A percentile compares a stretch with the other conserved stretches of the same genome.
phyloP scores from a whole-genome alignment of 371 early-diverging fungal species.

The Mucor indicus region DNA sequence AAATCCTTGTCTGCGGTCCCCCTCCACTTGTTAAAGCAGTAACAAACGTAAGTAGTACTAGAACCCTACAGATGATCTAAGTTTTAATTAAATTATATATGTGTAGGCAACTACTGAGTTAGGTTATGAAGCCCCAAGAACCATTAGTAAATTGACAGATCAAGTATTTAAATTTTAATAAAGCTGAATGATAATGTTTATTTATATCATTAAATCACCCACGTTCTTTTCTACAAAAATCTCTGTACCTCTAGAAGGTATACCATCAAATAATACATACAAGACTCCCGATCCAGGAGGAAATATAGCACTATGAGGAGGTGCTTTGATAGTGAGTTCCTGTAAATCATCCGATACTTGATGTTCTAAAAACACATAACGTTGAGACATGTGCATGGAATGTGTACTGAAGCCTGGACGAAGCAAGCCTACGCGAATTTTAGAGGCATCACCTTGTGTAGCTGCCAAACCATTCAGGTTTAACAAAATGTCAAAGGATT shows the following conservation, averaged over 20 bases:
- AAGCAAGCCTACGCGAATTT: conserved; percentile 43
- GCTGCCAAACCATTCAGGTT: conserved; percentile 27
- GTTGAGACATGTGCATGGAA: conserved; percentile 63
- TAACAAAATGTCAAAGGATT: conserved; percentile 33
- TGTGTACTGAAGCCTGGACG: conserved; percentile 63
- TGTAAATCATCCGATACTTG: conserved; percentile 24
- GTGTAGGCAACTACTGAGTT: conserved; percentile 48
- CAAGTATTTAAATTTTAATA: conserved; percentile 70
- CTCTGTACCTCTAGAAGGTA: conserved; percentile 45
- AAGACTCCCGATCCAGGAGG: conserved; percentile 64
- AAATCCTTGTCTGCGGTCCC: conserved; percentile 88
- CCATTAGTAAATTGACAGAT: conserved; percentile 68
- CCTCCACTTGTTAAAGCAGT: conserved; percentile 84
- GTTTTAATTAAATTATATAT: conserved; percentile 6
- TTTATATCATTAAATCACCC: conserved; percentile 19
- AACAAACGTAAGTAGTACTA: conserved; percentile 26
- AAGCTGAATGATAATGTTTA: too few relatives aligned
- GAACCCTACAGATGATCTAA: too few relatives aligned
- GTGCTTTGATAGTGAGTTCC: conserved; percentile 40
- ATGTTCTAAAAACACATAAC: conserved; percentile 43
- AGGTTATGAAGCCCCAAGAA: conserved; percentile 63
- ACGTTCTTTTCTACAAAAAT: conserved; percentile 28
- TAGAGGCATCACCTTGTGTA: conserved; percentile 13
- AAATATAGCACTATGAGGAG: conserved; percentile 53
- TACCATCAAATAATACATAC: conserved; percentile 54